These are phyloP conservation scores for Ogataea minuta DNA, from an alignment of 805 yeast species.

Conservation along the genomic window DNA sequence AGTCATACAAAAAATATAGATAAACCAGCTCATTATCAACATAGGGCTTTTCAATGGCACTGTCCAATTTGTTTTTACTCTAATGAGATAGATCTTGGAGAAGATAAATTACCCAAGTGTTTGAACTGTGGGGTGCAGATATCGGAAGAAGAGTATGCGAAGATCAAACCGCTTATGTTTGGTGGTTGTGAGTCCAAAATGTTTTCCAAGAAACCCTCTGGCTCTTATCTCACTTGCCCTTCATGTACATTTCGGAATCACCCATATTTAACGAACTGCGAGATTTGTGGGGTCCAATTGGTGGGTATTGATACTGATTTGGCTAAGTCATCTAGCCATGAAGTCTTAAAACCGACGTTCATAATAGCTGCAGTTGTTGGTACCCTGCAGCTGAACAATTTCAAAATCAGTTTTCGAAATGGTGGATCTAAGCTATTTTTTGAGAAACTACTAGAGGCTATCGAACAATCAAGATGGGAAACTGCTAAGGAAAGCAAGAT, in stretches of 20 bases:
- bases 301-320: no score
- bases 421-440: slow-evolving; percentile 62
- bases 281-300: slow-evolving; percentile 68
- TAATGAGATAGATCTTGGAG: slow-evolving; percentile 37
- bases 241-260: slow-evolving; percentile 72
- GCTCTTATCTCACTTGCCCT: slow-evolving; percentile 34
- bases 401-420: slow-evolving; percentile 73
- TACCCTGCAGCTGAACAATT: slow-evolving; percentile 14
- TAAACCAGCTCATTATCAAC: background rate
- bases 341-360: background rate
- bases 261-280: slow-evolving; percentile 74
- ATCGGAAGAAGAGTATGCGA: slow-evolving; percentile 27
- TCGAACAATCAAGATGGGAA: slow-evolving; percentile 55
- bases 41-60: slow-evolving; percentile 53
- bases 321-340: no score
- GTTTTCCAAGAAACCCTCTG: no score
- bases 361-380: background rate
- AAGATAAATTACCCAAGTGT: slow-evolving; percentile 43
- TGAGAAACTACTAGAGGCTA: slow-evolving; percentile 40
- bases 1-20: no score
- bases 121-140: slow-evolving; percentile 59
- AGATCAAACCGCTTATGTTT: background rate
- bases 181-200: no score
- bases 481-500: slow-evolving; percentile 16
- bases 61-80: slow-evolving; percentile 87